Evolutionary conservation across 202 grass and related monocot genomes (phyloP), one percentile per base, ranked within the genome.

Genomic region (Dendrocalamus latiflorus): DNA sequence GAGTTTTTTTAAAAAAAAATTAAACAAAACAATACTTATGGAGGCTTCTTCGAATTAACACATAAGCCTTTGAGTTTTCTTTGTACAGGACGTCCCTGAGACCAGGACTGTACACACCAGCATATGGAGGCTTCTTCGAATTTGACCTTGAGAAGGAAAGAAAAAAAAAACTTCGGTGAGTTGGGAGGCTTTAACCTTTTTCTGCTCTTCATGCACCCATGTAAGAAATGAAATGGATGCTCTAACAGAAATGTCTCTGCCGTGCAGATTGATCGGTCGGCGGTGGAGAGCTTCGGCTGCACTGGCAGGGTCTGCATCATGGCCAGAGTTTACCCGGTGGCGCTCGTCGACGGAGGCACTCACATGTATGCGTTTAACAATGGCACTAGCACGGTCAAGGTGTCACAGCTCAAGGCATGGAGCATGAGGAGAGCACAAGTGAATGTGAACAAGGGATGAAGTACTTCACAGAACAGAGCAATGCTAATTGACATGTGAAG

Each of bases 301-400:
- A 59, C 81, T 9, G 93, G 91, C 1, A 87, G 86, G 75, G 70
- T 71, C 33, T 93, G 93, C 81, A 97, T 97, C 72, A 88, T 80
- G 3, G 73, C 86, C 44, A 91, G 93, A 26, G 89, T 89, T 81
- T 97, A 97, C 91, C 95, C 91, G 0, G 20, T 65, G 21, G 65
- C 48, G 6, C 36, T 91, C 34, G 26, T 70, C 16, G 64, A 78
- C 0, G 30, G 62, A 0, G 37, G 34, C 14, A 62, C 77, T 62
- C 89, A 67, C 59, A 83, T 95, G 62, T 90, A 95, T 11, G 80
- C 62, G 8, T 93, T 98, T 82, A 98, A 98, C 82, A 91, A 98
- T 43, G 93, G 91, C 34, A 86, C 76, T 17, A 44, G 13, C n/a
- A 71, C 64, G 33, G 74, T 91, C 4, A 90, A n/a, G n/a, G n/a